Evolutionary conservation across 257 asterid genomes (phyloP), one percentile per base, ranked within the genome.

Genomic region (Fraxinus anomala): DNA sequence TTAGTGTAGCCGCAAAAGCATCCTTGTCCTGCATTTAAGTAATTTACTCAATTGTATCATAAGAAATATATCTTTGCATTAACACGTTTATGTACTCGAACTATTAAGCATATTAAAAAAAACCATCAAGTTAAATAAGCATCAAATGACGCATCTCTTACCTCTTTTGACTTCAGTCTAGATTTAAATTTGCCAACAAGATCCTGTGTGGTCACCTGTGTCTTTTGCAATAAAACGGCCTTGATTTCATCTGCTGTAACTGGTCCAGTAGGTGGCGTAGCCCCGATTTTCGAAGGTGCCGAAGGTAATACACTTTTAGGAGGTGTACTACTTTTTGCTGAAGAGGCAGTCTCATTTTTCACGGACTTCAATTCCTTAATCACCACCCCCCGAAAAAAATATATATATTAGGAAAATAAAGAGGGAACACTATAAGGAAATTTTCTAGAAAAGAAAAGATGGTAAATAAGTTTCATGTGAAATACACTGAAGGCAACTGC

Each of bases 231-330:
- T 23, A 94, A 78, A 61, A 95, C 96, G 54, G 90, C 94, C 85
- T 92, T 89, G 63, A 95, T 96, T 86, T 93, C 98, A 1, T 92
- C 97, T 87, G 91, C 98, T 23, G 97, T 86, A 77, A 92, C 97
- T 9, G 98, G 96, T 74, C 96, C 98, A 68, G 94, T 37, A 49
- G 94, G 65, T 12, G 87, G 82, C 24, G 86, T 81, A n/a, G 92
- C n/a, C 56, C 79, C 89, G 66, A 87, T 56, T 82, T 81, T 87
- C 37, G 96, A 79, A 65, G 97, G 36, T 73, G 91, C 59, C 73
- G 86, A 73, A 36, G 91, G 77, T n/a, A 86, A 40, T 73, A 79
- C 86, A 71, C 85, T 93, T 85, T 91, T 95, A 49, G 87, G 44
- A 77, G 87, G 84, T 36, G 82, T 81, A 70, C 70, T 76, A 77